phyloP scores from a whole-genome alignment of 1,284 basidiomycete genomes.

The Fistulinella cinereoalba region DNA sequence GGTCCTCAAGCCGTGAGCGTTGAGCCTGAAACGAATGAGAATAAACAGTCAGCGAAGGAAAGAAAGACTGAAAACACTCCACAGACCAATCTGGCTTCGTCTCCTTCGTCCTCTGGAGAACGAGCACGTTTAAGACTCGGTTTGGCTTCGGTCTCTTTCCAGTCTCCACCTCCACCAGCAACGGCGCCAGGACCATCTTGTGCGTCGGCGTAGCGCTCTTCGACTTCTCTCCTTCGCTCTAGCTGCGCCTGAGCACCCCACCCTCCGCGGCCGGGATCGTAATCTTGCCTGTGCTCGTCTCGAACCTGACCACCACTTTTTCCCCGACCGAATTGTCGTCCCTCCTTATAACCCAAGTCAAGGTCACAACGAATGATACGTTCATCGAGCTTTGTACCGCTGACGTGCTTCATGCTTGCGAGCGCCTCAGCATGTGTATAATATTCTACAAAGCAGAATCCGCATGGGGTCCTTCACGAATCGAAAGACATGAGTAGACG shows the following conservation, averaged over 20 bases:
- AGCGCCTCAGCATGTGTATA: constrained; percentile 95
- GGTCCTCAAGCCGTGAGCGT: constrained; percentile 58
- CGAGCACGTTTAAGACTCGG: constrained; percentile 59
- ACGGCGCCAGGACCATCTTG: constrained; percentile 77
- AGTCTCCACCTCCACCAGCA: constrained; percentile 81
- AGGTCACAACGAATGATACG: constrained; percentile 97
- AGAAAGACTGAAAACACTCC: not conserved
- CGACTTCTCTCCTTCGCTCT: constrained; percentile 78
- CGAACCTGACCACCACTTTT: constrained; percentile 95
- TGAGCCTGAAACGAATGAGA: constrained; percentile 46
- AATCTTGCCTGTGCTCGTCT: constrained; percentile 97
- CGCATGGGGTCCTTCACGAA: constrained; percentile 84
- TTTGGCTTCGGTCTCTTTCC: constrained; percentile 60
- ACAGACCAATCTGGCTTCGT: constrained; percentile 53
- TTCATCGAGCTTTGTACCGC: constrained; percentile 98
- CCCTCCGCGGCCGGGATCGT: constrained; percentile 92
- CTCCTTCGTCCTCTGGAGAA: constrained; percentile 70
- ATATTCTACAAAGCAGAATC: constrained; percentile 99
- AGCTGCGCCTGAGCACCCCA: constrained; percentile 93
- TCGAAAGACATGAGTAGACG: constrained; percentile 4
- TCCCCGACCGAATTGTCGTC: constrained; percentile 95
- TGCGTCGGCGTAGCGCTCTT: constrained; percentile 87
- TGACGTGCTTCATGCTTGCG: constrained; percentile 90
- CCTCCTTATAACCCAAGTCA: constrained; percentile 97
- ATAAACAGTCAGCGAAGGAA: constrained; percentile 8